phyloP scores from a whole-genome alignment of 2,329 filamentous ascomycete genomes.

The Fusarium cicatricum region DNA sequence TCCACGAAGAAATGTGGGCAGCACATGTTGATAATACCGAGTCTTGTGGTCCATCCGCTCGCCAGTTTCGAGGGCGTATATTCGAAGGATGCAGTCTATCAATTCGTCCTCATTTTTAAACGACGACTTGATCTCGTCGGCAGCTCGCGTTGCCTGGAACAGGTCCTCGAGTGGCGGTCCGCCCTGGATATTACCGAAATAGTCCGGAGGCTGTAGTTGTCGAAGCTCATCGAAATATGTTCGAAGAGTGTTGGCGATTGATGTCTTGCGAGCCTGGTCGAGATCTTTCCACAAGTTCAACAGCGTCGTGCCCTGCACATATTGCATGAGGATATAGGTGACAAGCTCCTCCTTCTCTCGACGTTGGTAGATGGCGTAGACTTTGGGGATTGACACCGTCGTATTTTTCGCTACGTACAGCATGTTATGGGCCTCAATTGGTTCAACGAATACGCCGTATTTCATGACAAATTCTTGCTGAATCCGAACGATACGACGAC shows the following conservation, averaged over 20 bases:
- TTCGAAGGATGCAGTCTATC: constrained; percentile 17
- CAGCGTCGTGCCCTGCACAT: constrained; percentile 20
- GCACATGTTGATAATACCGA: constrained; percentile 13
- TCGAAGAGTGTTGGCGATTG: constrained; percentile 17
- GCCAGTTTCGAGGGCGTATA: constrained; percentile 20
- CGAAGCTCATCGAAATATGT: constrained; percentile 22
- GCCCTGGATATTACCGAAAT: constrained; percentile 24
- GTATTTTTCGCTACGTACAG: constrained; percentile 28
- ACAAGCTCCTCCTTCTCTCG: background rate
- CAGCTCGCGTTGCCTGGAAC: constrained; percentile 16
- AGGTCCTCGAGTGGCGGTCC: constrained; percentile 28
- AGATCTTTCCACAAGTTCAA: constrained; percentile 1
- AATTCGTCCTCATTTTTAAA: constrained; percentile 19
- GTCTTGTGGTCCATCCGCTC: constrained; percentile 10
- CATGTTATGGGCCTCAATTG: constrained; percentile 35
- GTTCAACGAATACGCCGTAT: constrained; percentile 17
- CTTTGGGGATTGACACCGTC: constrained; percentile 25
- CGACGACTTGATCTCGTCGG: constrained; percentile 14
- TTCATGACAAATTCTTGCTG: constrained; percentile 24
- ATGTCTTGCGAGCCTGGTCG: background rate
- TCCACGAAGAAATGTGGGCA: constrained; percentile 12
- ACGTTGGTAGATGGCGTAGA: constrained; percentile 34
- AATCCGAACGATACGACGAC: constrained; percentile 5
- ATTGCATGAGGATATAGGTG: constrained; percentile 35
- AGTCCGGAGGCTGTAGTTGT: constrained; percentile 24